Evolutionary conservation across 2,329 filamentous ascomycete species (phyloP), one percentile per base, ranked within the genome.

Genomic region (Fusarium gaditjirri): DNA sequence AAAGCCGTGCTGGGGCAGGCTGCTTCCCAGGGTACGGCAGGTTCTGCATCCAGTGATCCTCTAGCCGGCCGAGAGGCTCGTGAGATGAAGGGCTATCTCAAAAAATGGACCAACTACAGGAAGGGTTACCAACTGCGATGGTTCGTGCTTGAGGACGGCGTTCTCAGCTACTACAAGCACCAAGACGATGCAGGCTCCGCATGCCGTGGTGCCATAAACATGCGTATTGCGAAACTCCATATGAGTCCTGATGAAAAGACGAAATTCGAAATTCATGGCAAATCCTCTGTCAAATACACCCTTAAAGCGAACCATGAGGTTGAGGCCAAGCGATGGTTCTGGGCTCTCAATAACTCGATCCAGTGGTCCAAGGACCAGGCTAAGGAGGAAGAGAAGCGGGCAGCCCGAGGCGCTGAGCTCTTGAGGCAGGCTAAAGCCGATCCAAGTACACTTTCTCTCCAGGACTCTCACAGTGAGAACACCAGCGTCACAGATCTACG

Each of bases 31-130:
- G 86, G 86, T 10, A 83, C 84, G 5, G 83, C 86, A 13, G 80
- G 86, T 19, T 85, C 89, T 31, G 82, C 84, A 4, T 85, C 90
- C 21, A 85, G 87, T 14, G 88, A 93, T 72, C 85, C 89, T 25
- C 81, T 91, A 65, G 93, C 92, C 31, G 92, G 93, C 21, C 94
- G 95, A 74, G 96, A 99, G 78, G 93, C 93, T 23, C 89, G 95
- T 52, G 95, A 98, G 82, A 98, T 99, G 93, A 98, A 97, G 84
- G 96, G 96, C 11, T 99, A 98, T 80, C 86, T 99, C 62, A 98
- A 98, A 84, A 99, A 99, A 81, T 99, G 96, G 96, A 99, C 96
- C 52, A 99, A 99, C 80, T 99, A 99, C 80, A 95, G 95, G 27
- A 95, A 93, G 79, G 96, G 96, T 13, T 99, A 98, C 84, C 97